Evolutionary conservation across 805 yeast genomes (phyloP).

Genomic region (Candida methanosorbosa): DNA sequence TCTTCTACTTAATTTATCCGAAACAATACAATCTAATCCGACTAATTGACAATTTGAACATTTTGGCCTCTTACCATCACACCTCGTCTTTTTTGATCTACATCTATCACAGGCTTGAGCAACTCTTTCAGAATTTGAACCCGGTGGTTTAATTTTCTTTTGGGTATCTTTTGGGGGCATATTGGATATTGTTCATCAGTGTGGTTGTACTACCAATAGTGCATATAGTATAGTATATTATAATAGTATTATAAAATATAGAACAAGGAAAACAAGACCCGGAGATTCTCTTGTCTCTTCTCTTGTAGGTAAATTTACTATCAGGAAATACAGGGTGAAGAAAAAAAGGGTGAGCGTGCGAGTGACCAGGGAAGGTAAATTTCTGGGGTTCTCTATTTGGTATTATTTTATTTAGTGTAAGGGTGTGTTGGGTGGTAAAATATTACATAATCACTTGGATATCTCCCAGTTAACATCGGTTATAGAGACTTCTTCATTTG

Average conservation of each 20-base stretch:
- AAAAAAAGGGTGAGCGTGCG: too few relatives aligned
- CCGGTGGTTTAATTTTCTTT: conserved; percentile 61
- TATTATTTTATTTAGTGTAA: too few relatives aligned
- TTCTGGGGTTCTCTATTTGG: too few relatives aligned
- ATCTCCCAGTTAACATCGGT: conserved; percentile 68
- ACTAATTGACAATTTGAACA: conserved; percentile 80
- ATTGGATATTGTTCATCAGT: background rate
- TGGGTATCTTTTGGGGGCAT: background rate
- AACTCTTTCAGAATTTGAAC: conserved; percentile 55
- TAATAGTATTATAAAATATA: too few relatives aligned
- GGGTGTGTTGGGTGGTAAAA: too few relatives aligned
- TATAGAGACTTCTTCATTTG: conserved; percentile 71
- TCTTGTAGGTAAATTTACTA: too few relatives aligned
- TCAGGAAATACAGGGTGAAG: too few relatives aligned
- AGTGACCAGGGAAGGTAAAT: too few relatives aligned
- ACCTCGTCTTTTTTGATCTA: conserved; percentile 67
- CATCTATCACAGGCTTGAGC: conserved; percentile 93
- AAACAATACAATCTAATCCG: conserved; percentile 83
- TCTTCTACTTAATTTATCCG: conserved; percentile 75
- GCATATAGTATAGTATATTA: too few relatives aligned
- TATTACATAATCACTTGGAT: conserved; percentile 12
- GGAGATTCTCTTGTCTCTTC: too few relatives aligned
- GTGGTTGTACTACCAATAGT: too few relatives aligned
- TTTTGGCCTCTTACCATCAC: conserved; percentile 67
- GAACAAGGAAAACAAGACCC: too few relatives aligned